These are phyloP conservation scores for Lasiodiplodia sp. DNA, from an alignment of 2,329 filamentous ascomycete genomes.

Conservation along the genomic window DNA sequence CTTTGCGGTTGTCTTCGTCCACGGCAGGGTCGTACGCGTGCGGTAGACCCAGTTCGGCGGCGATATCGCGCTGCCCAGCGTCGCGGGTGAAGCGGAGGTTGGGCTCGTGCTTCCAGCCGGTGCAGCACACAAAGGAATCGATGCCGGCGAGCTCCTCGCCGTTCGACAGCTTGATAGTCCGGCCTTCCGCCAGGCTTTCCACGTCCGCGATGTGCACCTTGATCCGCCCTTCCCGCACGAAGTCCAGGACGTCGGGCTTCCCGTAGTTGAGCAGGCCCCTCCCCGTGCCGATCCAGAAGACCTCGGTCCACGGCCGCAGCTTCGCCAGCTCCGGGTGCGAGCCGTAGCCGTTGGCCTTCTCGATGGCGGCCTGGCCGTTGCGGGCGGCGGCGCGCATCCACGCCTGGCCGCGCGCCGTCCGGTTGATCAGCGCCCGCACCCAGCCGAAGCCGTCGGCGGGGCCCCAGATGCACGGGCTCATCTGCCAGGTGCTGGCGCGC, in stretches of 20 bases:
- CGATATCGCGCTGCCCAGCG: neutral
- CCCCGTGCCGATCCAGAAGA: slow-evolving; percentile 62
- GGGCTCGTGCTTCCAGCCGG: slow-evolving; percentile 64
- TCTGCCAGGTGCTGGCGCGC: slow-evolving; percentile 73
- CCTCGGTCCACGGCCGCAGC: slow-evolving; percentile 50
- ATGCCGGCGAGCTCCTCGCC: slow-evolving; percentile 47
- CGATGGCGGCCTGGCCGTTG: slow-evolving; percentile 62
- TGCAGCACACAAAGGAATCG: slow-evolving; percentile 60
- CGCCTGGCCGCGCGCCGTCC: slow-evolving; percentile 62
- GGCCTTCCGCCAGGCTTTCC: slow-evolving; percentile 50
- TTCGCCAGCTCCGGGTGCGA: slow-evolving; percentile 50
- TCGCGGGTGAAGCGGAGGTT: slow-evolving; percentile 55
- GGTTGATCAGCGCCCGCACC: slow-evolving; percentile 64
- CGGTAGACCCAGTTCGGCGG: slow-evolving; percentile 37
- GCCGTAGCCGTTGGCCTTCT: slow-evolving; percentile 56
- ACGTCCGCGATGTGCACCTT: slow-evolving; percentile 65
- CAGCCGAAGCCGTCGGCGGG: slow-evolving; percentile 64
- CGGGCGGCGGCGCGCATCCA: slow-evolving; percentile 65
- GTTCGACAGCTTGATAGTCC: slow-evolving; percentile 57
- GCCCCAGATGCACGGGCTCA: slow-evolving; percentile 76
- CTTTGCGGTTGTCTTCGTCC: neutral
- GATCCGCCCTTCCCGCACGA: slow-evolving; percentile 61
- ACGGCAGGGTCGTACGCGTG: slow-evolving; percentile 31
- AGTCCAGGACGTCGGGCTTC: slow-evolving; percentile 61
- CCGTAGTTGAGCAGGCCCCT: slow-evolving; percentile 68